These are phyloP conservation scores for Hibiscus trionum DNA, from an alignment of 345 rosid species.

Conservation along the genomic window DNA sequence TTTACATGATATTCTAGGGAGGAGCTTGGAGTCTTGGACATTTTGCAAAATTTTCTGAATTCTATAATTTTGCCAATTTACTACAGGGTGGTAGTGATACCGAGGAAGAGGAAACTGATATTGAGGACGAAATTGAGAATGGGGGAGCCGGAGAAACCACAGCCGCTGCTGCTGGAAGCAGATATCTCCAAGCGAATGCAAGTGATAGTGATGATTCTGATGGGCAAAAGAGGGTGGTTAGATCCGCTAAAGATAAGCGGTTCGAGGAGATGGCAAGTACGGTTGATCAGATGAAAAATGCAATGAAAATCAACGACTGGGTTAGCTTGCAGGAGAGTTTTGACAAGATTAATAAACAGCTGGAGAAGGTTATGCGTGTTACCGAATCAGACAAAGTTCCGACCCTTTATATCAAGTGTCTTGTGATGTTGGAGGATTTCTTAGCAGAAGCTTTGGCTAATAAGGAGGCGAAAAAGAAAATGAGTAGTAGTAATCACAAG, in stretches of 20 bases:
- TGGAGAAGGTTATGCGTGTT: constrained; percentile 85
- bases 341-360: constrained; percentile 90
- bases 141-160: constrained; percentile 28
- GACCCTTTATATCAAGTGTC: constrained; percentile 57
- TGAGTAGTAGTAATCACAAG: constrained; percentile 96
- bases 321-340: constrained; percentile 77
- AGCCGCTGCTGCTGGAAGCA: constrained; percentile 25
- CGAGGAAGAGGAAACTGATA: constrained; percentile 51
- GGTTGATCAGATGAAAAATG: constrained; percentile 82
- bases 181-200: constrained; percentile 45
- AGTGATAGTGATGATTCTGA: constrained; percentile 74
- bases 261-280: constrained; percentile 74
- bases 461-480: constrained; percentile 93
- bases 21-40: not conserved
- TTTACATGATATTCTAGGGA: not conserved
- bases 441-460: constrained; percentile 72
- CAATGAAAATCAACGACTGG: constrained; percentile 96
- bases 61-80: not conserved
- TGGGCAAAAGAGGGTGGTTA: constrained; percentile 57
- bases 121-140: constrained; percentile 40
- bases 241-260: constrained; percentile 84
- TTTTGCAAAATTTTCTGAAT: not conserved
- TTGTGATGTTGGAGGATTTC: constrained; percentile 89
- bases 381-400: constrained; percentile 69
- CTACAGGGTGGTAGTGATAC: constrained; percentile 62